Evolutionary conservation across 768 basidiomycete genomes (phyloP).

Genomic region (Kwoniella dendrophila): DNA sequence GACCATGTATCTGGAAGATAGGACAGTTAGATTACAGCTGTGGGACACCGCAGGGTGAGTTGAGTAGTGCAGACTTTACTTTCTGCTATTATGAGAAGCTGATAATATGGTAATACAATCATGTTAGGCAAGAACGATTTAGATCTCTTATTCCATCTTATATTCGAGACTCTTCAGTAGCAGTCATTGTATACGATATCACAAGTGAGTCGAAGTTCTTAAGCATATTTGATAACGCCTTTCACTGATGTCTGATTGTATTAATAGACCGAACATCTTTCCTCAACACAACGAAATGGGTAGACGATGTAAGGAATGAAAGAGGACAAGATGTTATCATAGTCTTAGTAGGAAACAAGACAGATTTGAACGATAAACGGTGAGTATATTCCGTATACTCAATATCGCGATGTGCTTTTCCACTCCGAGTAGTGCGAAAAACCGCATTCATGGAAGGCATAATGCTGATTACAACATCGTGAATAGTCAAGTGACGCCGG

Average conservation of each 20-base stretch:
- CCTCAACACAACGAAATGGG: slow-evolving; percentile 97
- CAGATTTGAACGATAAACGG: slow-evolving; percentile 98
- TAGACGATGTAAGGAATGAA: slow-evolving; percentile 97
- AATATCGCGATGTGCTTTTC: too few relatives aligned
- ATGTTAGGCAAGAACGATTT: slow-evolving; percentile 72
- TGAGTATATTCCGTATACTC: slow-evolving; percentile 58
- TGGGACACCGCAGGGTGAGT: slow-evolving; percentile 76
- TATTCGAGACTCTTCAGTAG: slow-evolving; percentile 97
- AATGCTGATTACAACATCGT: background rate
- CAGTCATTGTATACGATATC: slow-evolving; percentile 98
- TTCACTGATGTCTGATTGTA: too few relatives aligned
- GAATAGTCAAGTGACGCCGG: slow-evolving; percentile 91
- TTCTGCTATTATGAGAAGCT: background rate
- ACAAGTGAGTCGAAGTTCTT: slow-evolving; percentile 70
- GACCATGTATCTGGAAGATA: slow-evolving; percentile 98
- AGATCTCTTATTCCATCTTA: slow-evolving; percentile 96
- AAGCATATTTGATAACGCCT: too few relatives aligned
- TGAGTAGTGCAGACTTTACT: background rate
- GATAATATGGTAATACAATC: background rate
- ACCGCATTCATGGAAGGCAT: too few relatives aligned
- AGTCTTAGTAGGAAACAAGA: slow-evolving; percentile 97
- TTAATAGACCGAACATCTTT: slow-evolving; percentile 96
- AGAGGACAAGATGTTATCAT: slow-evolving; percentile 97
- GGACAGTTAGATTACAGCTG: slow-evolving; percentile 93
- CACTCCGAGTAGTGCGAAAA: too few relatives aligned